Evolutionary conservation across 2,329 filamentous ascomycete genomes (phyloP).

Genomic region (Pyrenophora tritici-repentis): DNA sequence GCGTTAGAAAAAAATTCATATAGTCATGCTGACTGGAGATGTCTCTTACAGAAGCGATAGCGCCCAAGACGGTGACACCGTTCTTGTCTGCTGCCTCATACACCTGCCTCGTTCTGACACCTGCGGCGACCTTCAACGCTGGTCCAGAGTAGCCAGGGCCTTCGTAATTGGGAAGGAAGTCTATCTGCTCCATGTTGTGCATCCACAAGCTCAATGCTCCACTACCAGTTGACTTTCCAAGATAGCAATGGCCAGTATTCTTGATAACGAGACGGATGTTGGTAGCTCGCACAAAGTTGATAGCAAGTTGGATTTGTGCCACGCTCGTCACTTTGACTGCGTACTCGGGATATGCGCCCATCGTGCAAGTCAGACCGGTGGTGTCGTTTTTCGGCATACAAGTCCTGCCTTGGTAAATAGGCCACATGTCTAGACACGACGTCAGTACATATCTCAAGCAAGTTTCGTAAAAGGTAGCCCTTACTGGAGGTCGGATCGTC

Average conservation of each 20-base stretch:
- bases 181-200: slow-evolving; percentile 36
- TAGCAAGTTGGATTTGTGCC: slow-evolving; percentile 31
- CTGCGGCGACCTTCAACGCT: slow-evolving; percentile 36
- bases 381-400: slow-evolving; percentile 31
- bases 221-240: slow-evolving; percentile 31
- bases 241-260: slow-evolving; percentile 41
- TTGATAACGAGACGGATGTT: slow-evolving; percentile 37
- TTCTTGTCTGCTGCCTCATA: slow-evolving; percentile 34
- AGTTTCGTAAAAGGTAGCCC: background rate
- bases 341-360: slow-evolving; percentile 36
- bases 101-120: slow-evolving; percentile 34
- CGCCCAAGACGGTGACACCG: slow-evolving; percentile 30
- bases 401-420: slow-evolving; percentile 36
- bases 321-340: slow-evolving; percentile 32
- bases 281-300: slow-evolving; percentile 37
- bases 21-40: too few species aligned
- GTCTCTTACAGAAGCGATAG: slow-evolving; percentile 22
- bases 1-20: too few species aligned
- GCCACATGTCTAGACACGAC: slow-evolving; percentile 21
- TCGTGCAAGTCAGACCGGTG: slow-evolving; percentile 27
- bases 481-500: slow-evolving; percentile 13
- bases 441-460: background rate
- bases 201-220: slow-evolving; percentile 38
- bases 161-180: slow-evolving; percentile 30
- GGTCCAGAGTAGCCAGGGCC: slow-evolving; percentile 33